phyloP scores from a whole-genome alignment of 495 filamentous ascomycete species.

The Podospora tetraspora region DNA sequence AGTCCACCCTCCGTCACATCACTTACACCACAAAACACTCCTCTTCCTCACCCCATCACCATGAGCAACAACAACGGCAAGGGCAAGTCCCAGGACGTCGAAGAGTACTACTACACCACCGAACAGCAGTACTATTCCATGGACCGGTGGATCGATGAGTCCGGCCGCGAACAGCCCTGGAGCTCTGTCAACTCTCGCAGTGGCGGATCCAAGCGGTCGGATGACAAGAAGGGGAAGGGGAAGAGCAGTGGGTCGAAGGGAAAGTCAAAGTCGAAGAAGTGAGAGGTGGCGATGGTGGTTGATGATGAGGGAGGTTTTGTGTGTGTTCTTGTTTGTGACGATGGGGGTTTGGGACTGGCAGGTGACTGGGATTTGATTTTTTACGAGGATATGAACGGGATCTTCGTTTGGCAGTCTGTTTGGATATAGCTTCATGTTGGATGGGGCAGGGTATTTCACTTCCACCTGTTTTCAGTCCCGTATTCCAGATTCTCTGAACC shows the following conservation, averaged over 20 bases:
- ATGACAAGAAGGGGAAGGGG: background rate
- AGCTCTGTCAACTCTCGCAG: constrained; percentile 1
- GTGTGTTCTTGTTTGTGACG: background rate
- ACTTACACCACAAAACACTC: background rate
- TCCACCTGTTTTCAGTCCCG: background rate
- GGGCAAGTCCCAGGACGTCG: background rate
- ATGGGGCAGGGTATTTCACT: background rate
- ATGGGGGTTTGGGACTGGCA: background rate
- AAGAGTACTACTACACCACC: background rate
- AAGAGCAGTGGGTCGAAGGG: background rate
- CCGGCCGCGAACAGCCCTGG: constrained; percentile 5
- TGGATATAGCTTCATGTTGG: background rate
- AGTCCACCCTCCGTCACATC: background rate
- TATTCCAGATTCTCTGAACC: background rate
- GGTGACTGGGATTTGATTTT: background rate
- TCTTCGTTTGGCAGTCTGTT: background rate
- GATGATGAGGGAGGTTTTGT: background rate
- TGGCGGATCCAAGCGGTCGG: background rate
- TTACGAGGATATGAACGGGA: background rate
- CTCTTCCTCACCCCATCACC: background rate
- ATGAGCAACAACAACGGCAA: background rate
- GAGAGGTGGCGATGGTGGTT: background rate
- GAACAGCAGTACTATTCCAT: background rate
- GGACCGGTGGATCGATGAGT: constrained; percentile 9
- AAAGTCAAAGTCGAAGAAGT: constrained; percentile 4